phyloP scores from a whole-genome alignment of 1,139 yeast species.

The Taphrina confusa region DNA sequence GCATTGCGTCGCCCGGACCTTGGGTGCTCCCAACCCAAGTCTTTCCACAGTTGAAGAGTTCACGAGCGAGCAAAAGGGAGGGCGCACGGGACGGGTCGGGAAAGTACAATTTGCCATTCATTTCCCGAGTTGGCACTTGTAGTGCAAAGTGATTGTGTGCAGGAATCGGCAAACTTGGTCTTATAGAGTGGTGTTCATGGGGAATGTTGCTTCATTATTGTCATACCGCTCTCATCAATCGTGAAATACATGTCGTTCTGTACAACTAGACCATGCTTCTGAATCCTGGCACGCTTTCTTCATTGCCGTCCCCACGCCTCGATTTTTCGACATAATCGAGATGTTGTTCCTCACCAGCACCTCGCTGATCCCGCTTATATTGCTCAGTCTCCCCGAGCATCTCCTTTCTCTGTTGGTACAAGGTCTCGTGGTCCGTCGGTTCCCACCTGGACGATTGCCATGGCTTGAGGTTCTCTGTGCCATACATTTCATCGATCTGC shows the following conservation, averaged over 20 bases:
- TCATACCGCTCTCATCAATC: background rate
- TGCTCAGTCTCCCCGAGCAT: constrained; percentile 17
- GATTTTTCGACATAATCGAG: constrained; percentile 15
- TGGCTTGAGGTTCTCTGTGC: constrained; percentile 37
- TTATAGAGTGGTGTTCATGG: too few relatives aligned
- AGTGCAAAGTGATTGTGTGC: too few relatives aligned
- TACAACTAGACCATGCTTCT: constrained; percentile 1
- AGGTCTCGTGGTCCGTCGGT: constrained; percentile 19
- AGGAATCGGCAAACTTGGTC: too few relatives aligned
- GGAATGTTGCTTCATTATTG: constrained; percentile 5
- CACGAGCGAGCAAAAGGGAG: too few relatives aligned
- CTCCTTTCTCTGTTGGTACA: constrained; percentile 4
- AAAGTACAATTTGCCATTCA: too few relatives aligned
- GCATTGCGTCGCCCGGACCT: too few relatives aligned
- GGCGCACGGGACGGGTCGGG: too few relatives aligned
- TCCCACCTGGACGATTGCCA: constrained; percentile 38
- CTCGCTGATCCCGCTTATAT: constrained; percentile 11
- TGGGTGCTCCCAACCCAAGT: too few relatives aligned
- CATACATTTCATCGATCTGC: constrained; percentile 48
- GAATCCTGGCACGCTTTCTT: constrained; percentile 15
- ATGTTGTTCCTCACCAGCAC: constrained; percentile 8
- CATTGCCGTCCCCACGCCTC: constrained; percentile 12
- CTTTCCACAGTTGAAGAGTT: too few relatives aligned
- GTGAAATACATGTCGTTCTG: background rate
- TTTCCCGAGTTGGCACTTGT: too few relatives aligned